Evolutionary conservation across 768 basidiomycete species (phyloP).

Genomic region (Bullera alba): DNA sequence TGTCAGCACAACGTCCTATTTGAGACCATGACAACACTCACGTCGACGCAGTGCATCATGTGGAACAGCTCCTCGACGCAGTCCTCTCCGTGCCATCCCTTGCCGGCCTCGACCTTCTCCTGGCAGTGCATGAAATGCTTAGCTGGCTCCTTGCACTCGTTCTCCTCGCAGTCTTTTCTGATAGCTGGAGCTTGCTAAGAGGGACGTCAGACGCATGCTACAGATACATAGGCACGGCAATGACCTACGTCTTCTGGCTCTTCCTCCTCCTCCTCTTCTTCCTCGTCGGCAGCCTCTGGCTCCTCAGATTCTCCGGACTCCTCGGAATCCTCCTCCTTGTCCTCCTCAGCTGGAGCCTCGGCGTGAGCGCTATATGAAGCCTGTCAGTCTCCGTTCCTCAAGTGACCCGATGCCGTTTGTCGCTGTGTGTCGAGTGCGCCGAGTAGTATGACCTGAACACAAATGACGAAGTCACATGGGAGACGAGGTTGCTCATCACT

Average conservation of each 20-base stretch:
- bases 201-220: neutral
- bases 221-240: neutral
- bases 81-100: slow-evolving; percentile 84
- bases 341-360: too few relatives aligned
- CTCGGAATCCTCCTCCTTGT: slow-evolving; percentile 32
- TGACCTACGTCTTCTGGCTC: slow-evolving; percentile 78
- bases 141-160: slow-evolving; percentile 61
- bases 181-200: slow-evolving; percentile 61
- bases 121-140: slow-evolving; percentile 87
- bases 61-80: slow-evolving; percentile 57
- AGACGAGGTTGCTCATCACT: slow-evolving; percentile 8
- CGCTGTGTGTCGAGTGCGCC: too few relatives aligned
- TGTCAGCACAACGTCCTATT: too few relatives aligned
- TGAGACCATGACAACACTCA: slow-evolving; percentile 50
- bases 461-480: too few relatives aligned
- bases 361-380: slow-evolving; percentile 31
- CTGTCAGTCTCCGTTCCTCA: neutral
- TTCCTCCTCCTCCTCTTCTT: slow-evolving; percentile 54
- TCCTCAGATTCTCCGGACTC: slow-evolving; percentile 35
- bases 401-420: neutral
- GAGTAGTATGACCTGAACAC: too few relatives aligned
- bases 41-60: slow-evolving; percentile 93
- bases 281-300: slow-evolving; percentile 40
- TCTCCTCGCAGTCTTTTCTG: slow-evolving; percentile 66
- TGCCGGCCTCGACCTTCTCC: slow-evolving; percentile 72